These are phyloP conservation scores for Colletotrichum tabaci DNA, from an alignment of 2,329 filamentous ascomycete species.

Conservation along the genomic window DNA sequence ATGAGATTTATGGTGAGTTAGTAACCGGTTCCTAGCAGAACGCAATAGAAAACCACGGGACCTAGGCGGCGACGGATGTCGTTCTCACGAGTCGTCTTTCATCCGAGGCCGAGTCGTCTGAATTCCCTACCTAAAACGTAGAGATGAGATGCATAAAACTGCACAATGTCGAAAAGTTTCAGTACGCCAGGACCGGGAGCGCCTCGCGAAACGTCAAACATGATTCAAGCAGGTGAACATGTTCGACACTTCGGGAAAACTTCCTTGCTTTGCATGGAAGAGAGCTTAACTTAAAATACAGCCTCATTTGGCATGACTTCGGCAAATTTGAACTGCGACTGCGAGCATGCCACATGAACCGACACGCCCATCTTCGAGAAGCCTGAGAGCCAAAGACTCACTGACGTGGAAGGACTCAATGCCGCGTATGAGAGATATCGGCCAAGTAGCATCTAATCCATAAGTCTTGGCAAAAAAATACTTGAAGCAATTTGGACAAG, in stretches of 20 bases:
- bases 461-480: no score
- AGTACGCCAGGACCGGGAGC: slow-evolving; percentile 17
- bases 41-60: not conserved
- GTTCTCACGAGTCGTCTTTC: not conserved
- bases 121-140: slow-evolving; percentile 14
- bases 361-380: not conserved
- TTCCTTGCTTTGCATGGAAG: not conserved
- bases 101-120: slow-evolving; percentile 10
- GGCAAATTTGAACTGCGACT: not conserved
- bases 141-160: slow-evolving; percentile 28
- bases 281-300: not conserved
- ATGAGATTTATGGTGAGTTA: not conserved
- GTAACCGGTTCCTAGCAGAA: not conserved
- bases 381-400: not conserved
- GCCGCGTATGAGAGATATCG: no score
- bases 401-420: no score
- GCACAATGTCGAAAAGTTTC: slow-evolving; percentile 21
- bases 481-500: no score
- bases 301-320: no score
- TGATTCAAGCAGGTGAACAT: not conserved
- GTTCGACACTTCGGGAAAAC: not conserved
- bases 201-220: slow-evolving; percentile 20
- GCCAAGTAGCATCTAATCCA: no score
- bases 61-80: no score
- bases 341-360: no score